Percentiles rank a stretch among this genome's conserved stretches.
Conservation (phyloP, 2,329 filamentous ascomycete genomes). For the Blastomyces parvus region DNA sequence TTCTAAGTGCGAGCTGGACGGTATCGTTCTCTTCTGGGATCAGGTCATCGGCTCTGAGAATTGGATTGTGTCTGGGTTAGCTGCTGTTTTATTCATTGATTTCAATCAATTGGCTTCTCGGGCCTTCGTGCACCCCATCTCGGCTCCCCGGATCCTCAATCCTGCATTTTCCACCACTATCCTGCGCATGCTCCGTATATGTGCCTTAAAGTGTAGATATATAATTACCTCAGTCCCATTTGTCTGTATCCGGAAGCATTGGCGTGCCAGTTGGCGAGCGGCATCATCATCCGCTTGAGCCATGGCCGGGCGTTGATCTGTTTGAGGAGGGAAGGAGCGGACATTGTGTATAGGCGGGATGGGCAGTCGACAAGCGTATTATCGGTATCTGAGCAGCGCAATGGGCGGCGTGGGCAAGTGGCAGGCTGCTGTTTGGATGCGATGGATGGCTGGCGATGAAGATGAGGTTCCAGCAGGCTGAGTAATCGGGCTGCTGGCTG, state of each 20-base stretch:
- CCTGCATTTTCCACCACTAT: not conserved
- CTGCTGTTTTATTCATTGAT: not conserved
- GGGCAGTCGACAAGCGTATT: not conserved
- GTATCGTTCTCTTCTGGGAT: conserved; percentile 84
- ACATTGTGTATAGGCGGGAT: conserved; percentile 2
- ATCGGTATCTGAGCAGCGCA: not conserved
- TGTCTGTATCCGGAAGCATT: conserved; percentile 86
- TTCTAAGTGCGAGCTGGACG: conserved; percentile 80
- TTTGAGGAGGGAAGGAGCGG: conserved; percentile 61
- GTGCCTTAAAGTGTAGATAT: not conserved
- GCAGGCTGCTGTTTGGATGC: not conserved
- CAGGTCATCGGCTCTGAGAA: conserved; percentile 75
- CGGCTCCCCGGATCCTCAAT: not conserved
- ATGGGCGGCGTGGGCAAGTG: not conserved
- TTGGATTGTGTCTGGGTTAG: not conserved
- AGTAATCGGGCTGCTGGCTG: conserved; percentile 9
- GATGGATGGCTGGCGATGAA: not conserved
- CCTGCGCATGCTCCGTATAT: conserved; percentile 8
- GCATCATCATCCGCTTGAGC: conserved; percentile 69
- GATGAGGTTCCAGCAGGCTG: not conserved
- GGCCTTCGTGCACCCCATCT: not conserved
- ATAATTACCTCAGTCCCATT: conserved; percentile 74
- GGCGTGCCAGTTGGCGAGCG: conserved; percentile 78
- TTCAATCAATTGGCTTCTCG: not conserved
- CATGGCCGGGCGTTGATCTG: conserved; percentile 77